Conservation (phyloP, 129 eudicot genomes). For the Chrysanthemum makinoi region DNA sequence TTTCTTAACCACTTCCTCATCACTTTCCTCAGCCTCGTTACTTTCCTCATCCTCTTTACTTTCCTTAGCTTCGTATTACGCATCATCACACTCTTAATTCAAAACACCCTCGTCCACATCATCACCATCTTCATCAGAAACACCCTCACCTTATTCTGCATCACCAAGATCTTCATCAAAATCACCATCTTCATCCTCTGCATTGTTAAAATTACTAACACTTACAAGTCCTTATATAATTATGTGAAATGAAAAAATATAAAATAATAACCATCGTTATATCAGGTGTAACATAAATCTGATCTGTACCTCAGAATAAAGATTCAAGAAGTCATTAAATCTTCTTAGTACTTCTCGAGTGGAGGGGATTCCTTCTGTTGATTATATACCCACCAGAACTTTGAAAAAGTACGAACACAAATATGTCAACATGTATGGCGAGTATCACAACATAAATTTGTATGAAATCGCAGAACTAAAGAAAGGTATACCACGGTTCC, state of each 20-base stretch:
- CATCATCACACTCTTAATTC: too few relatives aligned
- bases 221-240: neutral
- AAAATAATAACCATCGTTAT: neutral
- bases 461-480: slow-evolving; percentile 13
- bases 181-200: too few relatives aligned
- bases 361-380: slow-evolving; percentile 75
- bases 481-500: slow-evolving; percentile 54
- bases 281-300: slow-evolving; percentile 8
- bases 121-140: too few relatives aligned
- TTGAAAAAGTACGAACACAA: slow-evolving; percentile 52
- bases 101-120: too few relatives aligned
- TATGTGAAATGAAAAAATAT: neutral
- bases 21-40: too few relatives aligned
- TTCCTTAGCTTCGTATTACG: too few relatives aligned
- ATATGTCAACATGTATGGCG: slow-evolving; percentile 32
- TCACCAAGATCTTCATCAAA: too few relatives aligned
- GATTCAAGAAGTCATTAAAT: slow-evolving; percentile 76
- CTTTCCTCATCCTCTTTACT: too few relatives aligned
- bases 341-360: slow-evolving; percentile 54
- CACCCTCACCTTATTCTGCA: too few relatives aligned
- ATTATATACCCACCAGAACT: slow-evolving; percentile 79
- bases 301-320: slow-evolving; percentile 58
- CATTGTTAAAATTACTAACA: too few relatives aligned
- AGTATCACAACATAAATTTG: slow-evolving; percentile 10
- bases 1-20: too few relatives aligned